Conservation (phyloP, 2,329 filamentous ascomycete species). For the Colletotrichum zoysiae region DNA sequence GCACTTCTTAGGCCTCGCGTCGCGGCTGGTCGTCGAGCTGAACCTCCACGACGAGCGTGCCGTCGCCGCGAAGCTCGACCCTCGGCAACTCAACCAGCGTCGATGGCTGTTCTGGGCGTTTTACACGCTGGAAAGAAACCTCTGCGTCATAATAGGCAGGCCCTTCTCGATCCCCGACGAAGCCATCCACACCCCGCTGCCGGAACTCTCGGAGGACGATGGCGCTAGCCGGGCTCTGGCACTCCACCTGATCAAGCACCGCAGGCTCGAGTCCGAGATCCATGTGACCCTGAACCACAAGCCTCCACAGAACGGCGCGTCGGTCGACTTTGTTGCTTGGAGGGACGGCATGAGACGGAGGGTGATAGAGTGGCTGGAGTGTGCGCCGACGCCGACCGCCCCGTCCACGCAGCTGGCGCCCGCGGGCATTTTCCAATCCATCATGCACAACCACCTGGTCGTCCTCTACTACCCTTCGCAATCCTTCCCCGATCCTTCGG, state of each 20-base stretch:
- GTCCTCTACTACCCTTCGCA: constrained; percentile 44
- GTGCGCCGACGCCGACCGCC: constrained; percentile 35
- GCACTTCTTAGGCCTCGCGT: constrained; percentile 40
- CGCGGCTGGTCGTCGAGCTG: constrained; percentile 37
- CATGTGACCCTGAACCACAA: constrained; percentile 43
- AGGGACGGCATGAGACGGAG: constrained; percentile 41
- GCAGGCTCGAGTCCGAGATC: constrained; percentile 46
- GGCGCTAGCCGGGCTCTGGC: constrained; percentile 19
- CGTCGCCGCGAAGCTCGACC: background rate
- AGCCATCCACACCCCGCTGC: constrained; percentile 39
- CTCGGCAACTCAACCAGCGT: constrained; percentile 6
- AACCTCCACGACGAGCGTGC: constrained; percentile 32
- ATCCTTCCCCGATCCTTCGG: constrained; percentile 36
- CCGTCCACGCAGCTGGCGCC: constrained; percentile 44
- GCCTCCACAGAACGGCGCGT: constrained; percentile 28
- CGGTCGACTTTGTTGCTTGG: constrained; percentile 40
- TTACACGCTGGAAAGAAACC: constrained; percentile 40
- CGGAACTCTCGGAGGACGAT: background rate
- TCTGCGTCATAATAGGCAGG: constrained; percentile 39
- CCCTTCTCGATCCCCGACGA: constrained; percentile 41
- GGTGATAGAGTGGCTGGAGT: constrained; percentile 42
- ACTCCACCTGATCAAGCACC: constrained; percentile 44
- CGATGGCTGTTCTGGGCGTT: constrained; percentile 42
- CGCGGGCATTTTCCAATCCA: constrained; percentile 44
- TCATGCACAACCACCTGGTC: constrained; percentile 41